Evolutionary conservation across 1,284 basidiomycete genomes (phyloP), one percentile per base, ranked within the genome.

Genomic region (Phellopilus nigrolimitatus): DNA sequence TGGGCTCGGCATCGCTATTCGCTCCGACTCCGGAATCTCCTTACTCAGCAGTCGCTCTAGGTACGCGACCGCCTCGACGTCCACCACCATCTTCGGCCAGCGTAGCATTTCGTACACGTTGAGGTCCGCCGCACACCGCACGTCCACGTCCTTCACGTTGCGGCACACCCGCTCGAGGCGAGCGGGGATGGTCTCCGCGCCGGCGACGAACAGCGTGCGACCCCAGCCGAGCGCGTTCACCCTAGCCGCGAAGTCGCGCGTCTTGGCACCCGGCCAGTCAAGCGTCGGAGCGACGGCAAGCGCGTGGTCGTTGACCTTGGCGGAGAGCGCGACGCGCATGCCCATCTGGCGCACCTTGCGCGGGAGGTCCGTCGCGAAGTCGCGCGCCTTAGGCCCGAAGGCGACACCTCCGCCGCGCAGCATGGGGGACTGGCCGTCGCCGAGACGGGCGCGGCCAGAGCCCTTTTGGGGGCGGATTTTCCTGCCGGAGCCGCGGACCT

Each of bases 381-480:
- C 90, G 50, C 94, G 80, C 0, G 91, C 91, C 63, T 90, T 86
- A 0, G 93, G 91, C 33, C 92, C 92, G 60, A 92, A 92, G 2
- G 91, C 91, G 25, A 90, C 82, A 60, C 94, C 95, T 71, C 95
- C 95, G 47, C 95, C 95, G 28, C 87, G 78, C 57, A 95, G 79
- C 73, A 94, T 91, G 3, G 95, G 94, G 65, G 84, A 91, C 59
- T 91, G 87, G 10, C 75, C 81, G 62, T 94, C 91, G 45, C 95
- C 95, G 2, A 95, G 73, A 69, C 95, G 90, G 13, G 95, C 97
- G 57, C 71, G 75, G 60, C 95, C 97, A 8, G 82, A 81, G 1
- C 95, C 95, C 69, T 99, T 99, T 66, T 99, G 95, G 4, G 79
- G 87, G 24, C 88, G 79, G 53, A 98, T 79, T 71, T 99, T 99